Evolutionary conservation across 495 filamentous ascomycete genomes (phyloP).

Genomic region (Massariosphaeria phaeospora): DNA sequence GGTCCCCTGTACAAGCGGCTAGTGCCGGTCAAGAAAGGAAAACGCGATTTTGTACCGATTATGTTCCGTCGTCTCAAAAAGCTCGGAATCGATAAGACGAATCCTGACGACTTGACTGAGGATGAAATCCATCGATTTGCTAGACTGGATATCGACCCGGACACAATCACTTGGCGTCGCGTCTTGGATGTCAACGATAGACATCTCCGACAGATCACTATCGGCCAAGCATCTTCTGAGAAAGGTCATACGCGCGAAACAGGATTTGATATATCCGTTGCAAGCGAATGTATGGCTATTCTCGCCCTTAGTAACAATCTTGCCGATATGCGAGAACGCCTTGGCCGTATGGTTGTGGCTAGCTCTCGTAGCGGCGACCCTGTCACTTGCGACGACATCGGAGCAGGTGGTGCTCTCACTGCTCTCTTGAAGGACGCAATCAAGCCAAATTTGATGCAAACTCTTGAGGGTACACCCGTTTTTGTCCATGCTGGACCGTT

Average conservation of each 20-base stretch:
- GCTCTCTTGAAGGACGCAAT: constrained; percentile 97
- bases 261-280: constrained; percentile 95
- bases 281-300: constrained; percentile 97
- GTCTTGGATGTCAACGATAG: constrained; percentile 97
- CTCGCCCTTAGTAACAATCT: constrained; percentile 86
- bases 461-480: constrained; percentile 91
- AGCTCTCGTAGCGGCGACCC: constrained; percentile 80
- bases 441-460: constrained; percentile 99
- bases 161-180: constrained; percentile 93
- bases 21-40: constrained; percentile 85
- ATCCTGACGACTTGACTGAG: constrained; percentile 80
- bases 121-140: constrained; percentile 87
- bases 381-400: constrained; percentile 92
- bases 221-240: constrained; percentile 84
- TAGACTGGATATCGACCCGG: constrained; percentile 89
- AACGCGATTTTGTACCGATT: constrained; percentile 75
- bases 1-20: constrained; percentile 81
- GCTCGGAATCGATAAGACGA: constrained; percentile 89
- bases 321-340: constrained; percentile 83
- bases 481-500: constrained; percentile 97
- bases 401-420: constrained; percentile 84
- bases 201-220: constrained; percentile 79
- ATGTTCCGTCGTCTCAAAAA: constrained; percentile 92
- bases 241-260: constrained; percentile 80
- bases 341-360: constrained; percentile 95